These are phyloP conservation scores for Pichia phayaonensis DNA, from an alignment of 805 yeast genomes.

Conservation along the genomic window DNA sequence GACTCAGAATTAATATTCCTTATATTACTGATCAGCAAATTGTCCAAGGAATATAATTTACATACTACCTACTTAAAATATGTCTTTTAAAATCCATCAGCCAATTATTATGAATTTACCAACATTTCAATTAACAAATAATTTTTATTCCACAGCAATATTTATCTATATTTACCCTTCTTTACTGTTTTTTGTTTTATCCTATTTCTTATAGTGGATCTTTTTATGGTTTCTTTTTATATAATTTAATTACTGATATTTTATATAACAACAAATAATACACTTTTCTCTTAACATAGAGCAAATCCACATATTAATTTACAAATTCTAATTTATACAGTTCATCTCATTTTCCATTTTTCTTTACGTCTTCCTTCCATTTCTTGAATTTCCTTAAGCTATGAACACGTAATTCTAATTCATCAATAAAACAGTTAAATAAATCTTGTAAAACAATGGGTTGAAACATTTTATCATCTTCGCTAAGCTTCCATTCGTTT, in stretches of 20 bases:
- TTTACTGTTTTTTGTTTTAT: neutral
- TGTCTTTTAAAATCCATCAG: neutral
- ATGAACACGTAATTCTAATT: slow-evolving; percentile 16
- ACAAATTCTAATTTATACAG: neutral
- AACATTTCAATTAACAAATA: neutral
- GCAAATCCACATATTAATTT: neutral
- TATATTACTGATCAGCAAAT: slow-evolving; percentile 34
- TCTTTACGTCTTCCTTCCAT: slow-evolving; percentile 11
- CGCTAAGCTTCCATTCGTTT: slow-evolving; percentile 15
- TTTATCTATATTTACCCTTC: neutral
- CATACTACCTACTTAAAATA: neutral
- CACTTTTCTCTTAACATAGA: neutral
- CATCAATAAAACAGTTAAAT: slow-evolving; percentile 21
- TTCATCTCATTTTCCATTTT: neutral
- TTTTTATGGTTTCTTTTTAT: neutral
- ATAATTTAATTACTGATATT: neutral
- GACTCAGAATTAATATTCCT: slow-evolving; percentile 61
- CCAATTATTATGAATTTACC: neutral
- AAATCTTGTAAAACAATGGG: slow-evolving; percentile 5
- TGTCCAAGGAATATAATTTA: slow-evolving; percentile 13
- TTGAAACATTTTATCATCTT: slow-evolving; percentile 9
- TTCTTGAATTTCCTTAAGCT: slow-evolving; percentile 15
- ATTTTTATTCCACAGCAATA: neutral
- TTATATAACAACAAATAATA: neutral
- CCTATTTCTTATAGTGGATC: neutral